Conservation (phyloP, 1,284 basidiomycete genomes). For the Fomitopsis pinicola region DNA sequence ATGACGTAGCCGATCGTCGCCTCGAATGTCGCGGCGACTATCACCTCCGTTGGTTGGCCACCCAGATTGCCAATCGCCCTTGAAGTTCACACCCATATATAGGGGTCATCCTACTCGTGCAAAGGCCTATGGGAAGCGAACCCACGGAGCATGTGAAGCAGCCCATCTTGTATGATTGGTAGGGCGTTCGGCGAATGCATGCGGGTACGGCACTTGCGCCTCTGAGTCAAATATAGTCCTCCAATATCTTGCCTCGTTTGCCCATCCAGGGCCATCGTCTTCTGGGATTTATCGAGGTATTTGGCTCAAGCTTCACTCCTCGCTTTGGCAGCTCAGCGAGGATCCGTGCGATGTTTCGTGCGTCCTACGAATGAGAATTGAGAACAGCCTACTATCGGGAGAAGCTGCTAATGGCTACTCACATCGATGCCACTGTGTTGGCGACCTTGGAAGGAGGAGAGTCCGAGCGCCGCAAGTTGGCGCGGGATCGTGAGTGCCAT, state of each 20-base stretch:
- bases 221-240: conserved; percentile 33
- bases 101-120: neutral
- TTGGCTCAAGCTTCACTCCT: conserved; percentile 66
- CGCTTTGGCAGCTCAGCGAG: conserved; percentile 68
- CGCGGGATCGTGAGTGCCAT: conserved; percentile 56
- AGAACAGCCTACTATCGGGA: neutral
- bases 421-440: conserved; percentile 88
- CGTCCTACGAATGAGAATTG: conserved; percentile 51
- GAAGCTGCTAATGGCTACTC: conserved; percentile 30
- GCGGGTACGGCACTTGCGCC: neutral
- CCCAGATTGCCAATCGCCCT: neutral
- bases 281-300: conserved; percentile 63
- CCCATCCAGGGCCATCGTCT: conserved; percentile 84
- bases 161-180: neutral
- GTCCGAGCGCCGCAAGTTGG: conserved; percentile 55
- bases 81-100: neutral
- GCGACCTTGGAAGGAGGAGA: conserved; percentile 72
- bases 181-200: neutral
- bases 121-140: neutral
- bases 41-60: neutral
- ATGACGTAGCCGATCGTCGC: neutral
- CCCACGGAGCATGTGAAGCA: conserved; percentile 5
- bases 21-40: neutral
- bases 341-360: conserved; percentile 81
- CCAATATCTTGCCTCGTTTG: conserved; percentile 58